These are phyloP conservation scores for Pythium sukuiense DNA, from an alignment of 352 stramenopile species.

Conservation along the genomic window DNA sequence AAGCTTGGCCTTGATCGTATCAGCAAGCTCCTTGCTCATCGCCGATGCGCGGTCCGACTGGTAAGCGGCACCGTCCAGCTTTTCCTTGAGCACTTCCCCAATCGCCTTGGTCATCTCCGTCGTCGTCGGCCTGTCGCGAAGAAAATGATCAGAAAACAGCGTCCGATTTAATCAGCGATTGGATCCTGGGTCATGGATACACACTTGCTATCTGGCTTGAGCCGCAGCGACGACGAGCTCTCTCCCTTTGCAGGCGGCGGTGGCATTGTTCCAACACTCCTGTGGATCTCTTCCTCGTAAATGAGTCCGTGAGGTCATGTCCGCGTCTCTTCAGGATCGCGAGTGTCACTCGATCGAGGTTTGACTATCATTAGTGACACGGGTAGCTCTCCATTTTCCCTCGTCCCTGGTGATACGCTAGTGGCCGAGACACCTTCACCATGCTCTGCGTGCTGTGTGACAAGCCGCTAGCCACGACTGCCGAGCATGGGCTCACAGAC, in stretches of 20 bases:
- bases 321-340: conserved; percentile 27
- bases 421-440: no score
- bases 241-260: conserved; percentile 38
- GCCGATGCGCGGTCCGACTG: conserved; percentile 72
- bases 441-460: conserved; percentile 66
- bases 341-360: conserved; percentile 4
- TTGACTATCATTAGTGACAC: conserved; percentile 9
- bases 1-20: conserved; percentile 79
- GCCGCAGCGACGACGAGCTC: conserved; percentile 41
- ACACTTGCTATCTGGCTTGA: conserved; percentile 62
- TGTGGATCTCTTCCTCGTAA: neutral
- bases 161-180: no score
- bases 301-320: neutral
- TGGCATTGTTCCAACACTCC: conserved; percentile 33
- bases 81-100: conserved; percentile 59
- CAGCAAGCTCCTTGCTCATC: conserved; percentile 87
- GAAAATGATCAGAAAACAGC: no score
- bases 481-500: conserved; percentile 64
- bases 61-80: conserved; percentile 61
- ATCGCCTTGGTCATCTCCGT: conserved; percentile 85
- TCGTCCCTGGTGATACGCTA: neutral
- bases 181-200: conserved; percentile 9
- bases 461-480: conserved; percentile 31
- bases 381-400: conserved; percentile 9
- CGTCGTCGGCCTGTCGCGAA: conserved; percentile 46